Percentiles rank a stretch among this genome's conserved stretches.
Conservation (phyloP, 352 stramenopile species). For the Phytophthora colocasiae region DNA sequence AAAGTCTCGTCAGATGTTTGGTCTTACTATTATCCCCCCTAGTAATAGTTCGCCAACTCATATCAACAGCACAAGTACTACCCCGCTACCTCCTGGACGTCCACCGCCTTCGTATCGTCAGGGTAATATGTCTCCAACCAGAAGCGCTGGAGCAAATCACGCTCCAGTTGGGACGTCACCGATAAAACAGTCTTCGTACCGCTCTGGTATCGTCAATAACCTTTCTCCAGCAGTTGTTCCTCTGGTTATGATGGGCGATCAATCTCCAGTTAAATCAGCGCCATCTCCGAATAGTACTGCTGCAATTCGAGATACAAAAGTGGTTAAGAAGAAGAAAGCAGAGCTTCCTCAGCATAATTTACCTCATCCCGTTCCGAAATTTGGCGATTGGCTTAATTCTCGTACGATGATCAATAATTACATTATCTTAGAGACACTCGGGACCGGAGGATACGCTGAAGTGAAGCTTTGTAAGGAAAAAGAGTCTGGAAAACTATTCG, state of each 20-base stretch:
- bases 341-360: constrained; percentile 79
- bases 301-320: constrained; percentile 74
- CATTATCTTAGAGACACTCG: constrained; percentile 90
- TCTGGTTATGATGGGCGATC: constrained; percentile 29
- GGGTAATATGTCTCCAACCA: constrained; percentile 53
- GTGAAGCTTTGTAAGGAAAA: constrained; percentile 92
- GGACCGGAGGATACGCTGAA: constrained; percentile 90
- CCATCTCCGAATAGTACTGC: constrained; percentile 10
- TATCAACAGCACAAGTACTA: constrained; percentile 2
- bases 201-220: constrained; percentile 56
- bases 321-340: constrained; percentile 86
- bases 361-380: constrained; percentile 80
- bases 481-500: constrained; percentile 72
- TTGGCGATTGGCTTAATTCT: constrained; percentile 86
- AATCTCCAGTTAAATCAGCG: constrained; percentile 22
- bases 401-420: constrained; percentile 95
- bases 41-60: constrained; percentile 8
- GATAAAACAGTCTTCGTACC: constrained; percentile 58
- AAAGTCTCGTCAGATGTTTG: constrained; percentile 31
- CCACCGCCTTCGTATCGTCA: constrained; percentile 38
- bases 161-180: constrained; percentile 20
- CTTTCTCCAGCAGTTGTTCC: constrained; percentile 45
- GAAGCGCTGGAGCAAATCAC: constrained; percentile 27
- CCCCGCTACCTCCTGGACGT: constrained; percentile 19
- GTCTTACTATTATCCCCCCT: constrained; percentile 26